These are phyloP conservation scores for Russula emetica DNA, from an alignment of 768 basidiomycete genomes.

Conservation along the genomic window DNA sequence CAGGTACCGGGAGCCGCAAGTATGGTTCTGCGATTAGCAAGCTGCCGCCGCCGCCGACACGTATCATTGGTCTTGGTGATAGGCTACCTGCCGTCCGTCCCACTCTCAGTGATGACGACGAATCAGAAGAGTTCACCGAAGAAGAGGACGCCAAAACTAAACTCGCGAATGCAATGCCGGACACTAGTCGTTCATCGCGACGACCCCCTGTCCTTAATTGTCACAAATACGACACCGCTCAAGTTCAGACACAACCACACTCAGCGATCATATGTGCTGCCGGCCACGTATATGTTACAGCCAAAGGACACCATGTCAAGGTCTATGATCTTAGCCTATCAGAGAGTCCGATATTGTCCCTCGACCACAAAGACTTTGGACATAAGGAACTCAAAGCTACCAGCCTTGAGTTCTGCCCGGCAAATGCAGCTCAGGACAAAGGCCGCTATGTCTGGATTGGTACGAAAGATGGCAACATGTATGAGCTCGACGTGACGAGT, in stretches of 20 bases:
- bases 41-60: constrained; percentile 70
- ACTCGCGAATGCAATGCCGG: constrained; percentile 53
- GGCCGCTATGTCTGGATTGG: constrained; percentile 79
- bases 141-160: constrained; percentile 47
- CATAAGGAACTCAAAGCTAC: constrained; percentile 68
- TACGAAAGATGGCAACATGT: constrained; percentile 83
- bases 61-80: constrained; percentile 63
- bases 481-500: constrained; percentile 72
- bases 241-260: constrained; percentile 53
- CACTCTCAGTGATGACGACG: constrained; percentile 43
- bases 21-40: constrained; percentile 11
- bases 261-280: constrained; percentile 52
- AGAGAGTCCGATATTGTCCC: constrained; percentile 42
- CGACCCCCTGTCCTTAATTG: constrained; percentile 39
- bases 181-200: constrained; percentile 64
- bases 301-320: constrained; percentile 53
- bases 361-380: constrained; percentile 62
- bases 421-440: constrained; percentile 41
- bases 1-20: not conserved
- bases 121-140: constrained; percentile 39
- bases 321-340: constrained; percentile 55
- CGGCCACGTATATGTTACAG: constrained; percentile 56
- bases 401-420: constrained; percentile 72
- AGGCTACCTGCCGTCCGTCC: constrained; percentile 63
- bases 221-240: constrained; percentile 41